Percentiles rank a stretch among this genome's conserved stretches.
Evolutionary conservation across 140 eudicot genomes (phyloP).

Genomic region (Oenanthe javanica): DNA sequence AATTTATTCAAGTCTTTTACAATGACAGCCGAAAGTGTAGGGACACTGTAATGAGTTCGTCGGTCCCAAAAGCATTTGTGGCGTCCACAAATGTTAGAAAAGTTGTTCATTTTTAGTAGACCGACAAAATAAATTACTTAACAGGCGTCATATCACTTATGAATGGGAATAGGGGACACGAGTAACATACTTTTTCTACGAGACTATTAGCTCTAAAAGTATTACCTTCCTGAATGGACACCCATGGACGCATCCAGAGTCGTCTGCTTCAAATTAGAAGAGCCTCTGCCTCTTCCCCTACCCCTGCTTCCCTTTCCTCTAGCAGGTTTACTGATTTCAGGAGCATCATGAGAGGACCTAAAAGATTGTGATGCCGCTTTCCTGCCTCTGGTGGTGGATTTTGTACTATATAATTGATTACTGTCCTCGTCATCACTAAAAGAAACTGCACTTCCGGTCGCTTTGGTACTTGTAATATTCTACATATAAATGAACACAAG

Average conservation of each 20-base stretch:
- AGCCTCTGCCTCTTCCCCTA: slow-evolving; percentile 14
- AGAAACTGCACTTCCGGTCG: slow-evolving; percentile 52
- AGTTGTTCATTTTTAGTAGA: not conserved
- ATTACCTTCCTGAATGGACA: slow-evolving; percentile 1
- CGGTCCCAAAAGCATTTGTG: not conserved
- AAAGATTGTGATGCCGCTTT: slow-evolving; percentile 36
- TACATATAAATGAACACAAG: slow-evolving; percentile 13
- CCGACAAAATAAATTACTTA: not conserved
- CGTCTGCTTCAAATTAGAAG: slow-evolving; percentile 8
- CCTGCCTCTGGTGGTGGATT: slow-evolving; percentile 42
- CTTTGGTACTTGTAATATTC: slow-evolving; percentile 41
- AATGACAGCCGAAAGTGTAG: not conserved
- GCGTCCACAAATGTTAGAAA: not conserved
- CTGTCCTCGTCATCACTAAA: slow-evolving; percentile 91
- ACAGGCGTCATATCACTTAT: not conserved
- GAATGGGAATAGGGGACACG: not conserved
- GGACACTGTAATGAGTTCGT: not conserved
- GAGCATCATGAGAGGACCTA: slow-evolving; percentile 7
- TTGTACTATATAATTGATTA: slow-evolving; percentile 37
- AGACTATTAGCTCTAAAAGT: not conserved
- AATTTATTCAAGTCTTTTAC: not conserved
- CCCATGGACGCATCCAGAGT: slow-evolving; percentile 10
- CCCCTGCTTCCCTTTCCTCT: not conserved
- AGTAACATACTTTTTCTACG: not conserved
- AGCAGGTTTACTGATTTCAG: not conserved